A percentile compares a stretch with the other conserved stretches of the same genome.
These are phyloP conservation scores for Iris pallida DNA, from an alignment of 116 monocot genomes.

Conservation along the genomic window DNA sequence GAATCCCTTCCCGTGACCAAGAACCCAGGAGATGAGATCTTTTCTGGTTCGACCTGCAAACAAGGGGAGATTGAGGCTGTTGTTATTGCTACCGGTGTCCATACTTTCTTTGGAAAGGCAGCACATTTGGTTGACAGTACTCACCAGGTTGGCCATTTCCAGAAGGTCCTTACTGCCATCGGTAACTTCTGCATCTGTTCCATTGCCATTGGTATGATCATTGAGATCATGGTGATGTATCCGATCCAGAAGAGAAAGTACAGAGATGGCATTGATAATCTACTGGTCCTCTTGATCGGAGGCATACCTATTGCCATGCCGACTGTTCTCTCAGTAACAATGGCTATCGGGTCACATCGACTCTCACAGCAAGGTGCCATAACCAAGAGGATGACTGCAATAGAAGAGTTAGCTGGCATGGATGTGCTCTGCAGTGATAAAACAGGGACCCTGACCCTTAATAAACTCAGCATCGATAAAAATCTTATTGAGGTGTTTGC, in stretches of 20 bases:
- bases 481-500: constrained; percentile 27
- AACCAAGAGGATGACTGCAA: constrained; percentile 51
- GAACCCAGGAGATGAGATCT: constrained; percentile 13
- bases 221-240: constrained; percentile 14
- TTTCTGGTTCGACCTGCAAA: constrained; percentile 18
- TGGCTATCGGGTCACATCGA: constrained; percentile 45
- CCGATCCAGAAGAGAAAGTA: constrained; percentile 13
- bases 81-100: constrained; percentile 15
- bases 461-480: constrained; percentile 27
- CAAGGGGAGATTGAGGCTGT: constrained; percentile 16
- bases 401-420: constrained; percentile 52
- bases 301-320: constrained; percentile 54
- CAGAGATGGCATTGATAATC: constrained; percentile 10
- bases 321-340: constrained; percentile 40
- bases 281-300: constrained; percentile 15
- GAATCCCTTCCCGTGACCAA: constrained; percentile 15
- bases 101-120: constrained; percentile 18
- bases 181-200: constrained; percentile 21
- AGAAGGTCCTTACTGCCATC: constrained; percentile 12
- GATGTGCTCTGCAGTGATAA: constrained; percentile 51
- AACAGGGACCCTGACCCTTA: constrained; percentile 26
- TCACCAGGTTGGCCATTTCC: constrained; percentile 14
- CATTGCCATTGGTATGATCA: constrained; percentile 8
- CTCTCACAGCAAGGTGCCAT: constrained; percentile 42
- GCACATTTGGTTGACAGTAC: constrained; percentile 18